phyloP scores from a whole-genome alignment of 129 eudicot species.

The Arctium minus region DNA sequence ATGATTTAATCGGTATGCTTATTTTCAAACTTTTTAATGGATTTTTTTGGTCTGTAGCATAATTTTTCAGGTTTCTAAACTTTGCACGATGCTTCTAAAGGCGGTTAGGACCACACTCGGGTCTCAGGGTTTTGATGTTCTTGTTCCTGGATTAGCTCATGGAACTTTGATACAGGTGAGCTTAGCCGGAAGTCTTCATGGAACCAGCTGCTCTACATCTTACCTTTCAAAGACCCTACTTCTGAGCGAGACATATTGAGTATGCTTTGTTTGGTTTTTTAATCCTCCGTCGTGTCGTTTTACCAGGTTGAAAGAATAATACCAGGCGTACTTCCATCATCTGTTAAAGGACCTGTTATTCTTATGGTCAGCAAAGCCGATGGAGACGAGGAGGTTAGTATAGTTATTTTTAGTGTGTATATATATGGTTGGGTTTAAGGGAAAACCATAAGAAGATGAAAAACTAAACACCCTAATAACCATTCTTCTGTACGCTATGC shows the following conservation, averaged over 20 bases:
- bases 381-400: slow-evolving; percentile 92
- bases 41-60: slow-evolving; percentile 24
- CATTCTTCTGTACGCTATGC: not conserved
- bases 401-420: not conserved
- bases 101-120: slow-evolving; percentile 70
- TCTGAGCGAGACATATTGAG: not conserved
- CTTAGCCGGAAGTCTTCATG: not conserved
- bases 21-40: slow-evolving; percentile 22
- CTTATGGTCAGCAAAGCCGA: slow-evolving; percentile 91
- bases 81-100: slow-evolving; percentile 79
- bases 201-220: not conserved
- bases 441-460: not conserved
- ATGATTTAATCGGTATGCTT: not conserved
- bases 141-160: slow-evolving; percentile 82
- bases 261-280: not conserved
- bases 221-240: not conserved
- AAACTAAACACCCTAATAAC: not conserved
- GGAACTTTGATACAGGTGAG: slow-evolving; percentile 86
- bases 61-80: slow-evolving; percentile 93
- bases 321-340: slow-evolving; percentile 71
- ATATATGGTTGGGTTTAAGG: not conserved
- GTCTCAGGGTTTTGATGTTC: slow-evolving; percentile 95
- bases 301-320: slow-evolving; percentile 78
- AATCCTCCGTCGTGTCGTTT: not conserved
- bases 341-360: slow-evolving; percentile 71